These are phyloP conservation scores for Coemansia sp. DNA, from an alignment of 192 early-diverging fungal genomes.

Conservation along the genomic window DNA sequence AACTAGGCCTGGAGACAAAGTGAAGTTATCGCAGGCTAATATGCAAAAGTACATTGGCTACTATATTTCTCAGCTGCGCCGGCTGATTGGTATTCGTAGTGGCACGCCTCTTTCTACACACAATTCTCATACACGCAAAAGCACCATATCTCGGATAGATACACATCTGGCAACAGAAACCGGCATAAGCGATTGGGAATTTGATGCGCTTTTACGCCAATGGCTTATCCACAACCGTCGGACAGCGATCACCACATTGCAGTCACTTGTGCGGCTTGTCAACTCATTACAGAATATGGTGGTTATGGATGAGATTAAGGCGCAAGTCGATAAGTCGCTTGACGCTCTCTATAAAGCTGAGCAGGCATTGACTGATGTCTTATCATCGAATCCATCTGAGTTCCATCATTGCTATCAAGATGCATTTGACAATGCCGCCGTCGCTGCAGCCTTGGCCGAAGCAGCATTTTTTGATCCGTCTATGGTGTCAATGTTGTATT, in stretches of 20 bases:
- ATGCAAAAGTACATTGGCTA: conserved; percentile 74
- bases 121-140: neutral
- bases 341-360: conserved; percentile 37
- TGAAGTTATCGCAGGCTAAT: conserved; percentile 45
- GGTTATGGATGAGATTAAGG: conserved; percentile 81
- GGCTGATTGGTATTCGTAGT: conserved; percentile 76
- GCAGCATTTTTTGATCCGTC: conserved; percentile 96
- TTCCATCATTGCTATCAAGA: conserved; percentile 14
- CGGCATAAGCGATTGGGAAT: conserved; percentile 81
- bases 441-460: conserved; percentile 71
- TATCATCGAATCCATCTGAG: neutral
- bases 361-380: conserved; percentile 15
- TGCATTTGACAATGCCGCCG: conserved; percentile 61
- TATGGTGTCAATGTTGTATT: conserved; percentile 97
- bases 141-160: conserved; percentile 15
- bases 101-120: conserved; percentile 13
- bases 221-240: conserved; percentile 72
- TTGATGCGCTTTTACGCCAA: conserved; percentile 70
- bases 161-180: conserved; percentile 51
- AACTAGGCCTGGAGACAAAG: conserved; percentile 15
- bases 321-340: conserved; percentile 59
- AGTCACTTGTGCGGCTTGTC: conserved; percentile 77
- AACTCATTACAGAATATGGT: conserved; percentile 87
- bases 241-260: conserved; percentile 72
- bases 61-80: conserved; percentile 79